These are phyloP conservation scores for Pleurotus ostreatus DNA, from an alignment of 768 basidiomycete genomes.

Conservation along the genomic window DNA sequence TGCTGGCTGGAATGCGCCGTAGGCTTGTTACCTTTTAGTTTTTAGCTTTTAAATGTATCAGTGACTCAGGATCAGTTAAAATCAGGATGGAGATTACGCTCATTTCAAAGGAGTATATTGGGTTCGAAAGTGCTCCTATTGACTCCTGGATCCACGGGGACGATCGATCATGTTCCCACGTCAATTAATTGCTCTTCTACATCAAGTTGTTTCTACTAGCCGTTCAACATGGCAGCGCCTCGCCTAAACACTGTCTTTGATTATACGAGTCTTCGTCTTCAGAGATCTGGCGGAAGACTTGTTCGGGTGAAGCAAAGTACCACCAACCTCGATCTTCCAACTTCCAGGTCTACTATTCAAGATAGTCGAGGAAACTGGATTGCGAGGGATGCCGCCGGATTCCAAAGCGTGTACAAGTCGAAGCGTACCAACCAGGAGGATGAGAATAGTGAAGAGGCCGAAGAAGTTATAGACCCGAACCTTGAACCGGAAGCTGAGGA, in stretches of 20 bases:
- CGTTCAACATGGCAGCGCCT: slow-evolving; percentile 19
- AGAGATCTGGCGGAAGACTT: slow-evolving; percentile 47
- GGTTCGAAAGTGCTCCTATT: too few species aligned
- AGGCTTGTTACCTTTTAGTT: too few species aligned
- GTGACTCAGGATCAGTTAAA: too few species aligned
- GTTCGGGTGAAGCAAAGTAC: slow-evolving; percentile 50
- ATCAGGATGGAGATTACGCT: too few species aligned
- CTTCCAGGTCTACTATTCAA: slow-evolving; percentile 30
- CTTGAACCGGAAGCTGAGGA: slow-evolving; percentile 12
- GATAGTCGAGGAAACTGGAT: slow-evolving; percentile 61
- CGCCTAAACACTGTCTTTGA: slow-evolving; percentile 62
- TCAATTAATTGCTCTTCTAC: too few species aligned
- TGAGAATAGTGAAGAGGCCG: slow-evolving; percentile 18
- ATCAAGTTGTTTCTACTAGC: not conserved
- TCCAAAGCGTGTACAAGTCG: slow-evolving; percentile 33
- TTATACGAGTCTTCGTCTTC: slow-evolving; percentile 58
- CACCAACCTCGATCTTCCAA: slow-evolving; percentile 27
- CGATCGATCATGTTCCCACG: too few species aligned
- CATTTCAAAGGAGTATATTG: too few species aligned
- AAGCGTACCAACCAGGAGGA: slow-evolving; percentile 19
- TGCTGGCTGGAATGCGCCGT: too few species aligned
- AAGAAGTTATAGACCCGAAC: slow-evolving; percentile 5
- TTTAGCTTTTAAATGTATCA: too few species aligned
- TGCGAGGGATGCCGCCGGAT: slow-evolving; percentile 62
- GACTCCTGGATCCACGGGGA: too few species aligned